Conservation (phyloP, 2,329 filamentous ascomycete species). For the Xylariaceae sp. region DNA sequence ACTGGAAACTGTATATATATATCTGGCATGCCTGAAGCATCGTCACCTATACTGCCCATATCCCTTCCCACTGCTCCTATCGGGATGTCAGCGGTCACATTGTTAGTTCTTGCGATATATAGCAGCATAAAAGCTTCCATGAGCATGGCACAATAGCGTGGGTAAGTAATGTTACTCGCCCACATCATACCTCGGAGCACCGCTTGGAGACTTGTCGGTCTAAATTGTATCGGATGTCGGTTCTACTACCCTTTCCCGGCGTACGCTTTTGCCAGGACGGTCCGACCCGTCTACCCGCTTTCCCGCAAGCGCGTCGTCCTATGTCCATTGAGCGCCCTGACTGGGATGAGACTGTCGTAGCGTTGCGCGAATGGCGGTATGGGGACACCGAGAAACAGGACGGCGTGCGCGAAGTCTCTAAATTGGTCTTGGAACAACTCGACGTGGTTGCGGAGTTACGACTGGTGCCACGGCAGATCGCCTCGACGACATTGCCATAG, state of each 20-base stretch:
- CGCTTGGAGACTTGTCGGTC: background rate
- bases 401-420: constrained; percentile 88
- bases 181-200: too few species aligned
- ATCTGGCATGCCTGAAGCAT: too few species aligned
- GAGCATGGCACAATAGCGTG: too few species aligned
- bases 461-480: constrained; percentile 93
- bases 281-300: constrained; percentile 83
- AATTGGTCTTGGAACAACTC: constrained; percentile 79
- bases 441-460: constrained; percentile 82
- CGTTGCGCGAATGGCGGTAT: constrained; percentile 53
- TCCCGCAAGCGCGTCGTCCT: constrained; percentile 68
- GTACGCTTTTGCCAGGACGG: constrained; percentile 71
- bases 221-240: constrained; percentile 62
- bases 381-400: constrained; percentile 73
- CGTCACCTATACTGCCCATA: too few species aligned
- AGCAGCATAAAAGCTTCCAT: too few species aligned
- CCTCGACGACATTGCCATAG: constrained; percentile 94
- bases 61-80: too few species aligned
- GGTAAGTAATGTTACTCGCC: too few species aligned
- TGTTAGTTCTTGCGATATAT: too few species aligned
- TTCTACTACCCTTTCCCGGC: constrained; percentile 86
- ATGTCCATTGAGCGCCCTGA: constrained; percentile 77
- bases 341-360: constrained; percentile 79
- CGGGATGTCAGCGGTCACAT: too few species aligned
- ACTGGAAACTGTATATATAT: too few species aligned